These are phyloP conservation scores for Yarrowia sp. DNA, from an alignment of 805 yeast species.

Conservation along the genomic window DNA sequence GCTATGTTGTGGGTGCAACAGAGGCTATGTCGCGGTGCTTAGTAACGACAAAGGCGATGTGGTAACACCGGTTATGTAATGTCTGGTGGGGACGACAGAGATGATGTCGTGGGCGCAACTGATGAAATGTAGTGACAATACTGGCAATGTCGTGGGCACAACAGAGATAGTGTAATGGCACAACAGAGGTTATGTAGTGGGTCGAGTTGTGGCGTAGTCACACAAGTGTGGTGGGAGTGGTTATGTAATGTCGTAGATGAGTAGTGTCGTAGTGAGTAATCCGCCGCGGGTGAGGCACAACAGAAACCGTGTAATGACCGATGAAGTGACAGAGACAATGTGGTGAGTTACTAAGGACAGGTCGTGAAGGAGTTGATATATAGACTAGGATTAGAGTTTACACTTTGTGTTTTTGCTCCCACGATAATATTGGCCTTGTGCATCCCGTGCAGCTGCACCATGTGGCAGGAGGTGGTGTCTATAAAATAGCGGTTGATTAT, in stretches of 20 bases:
- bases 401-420: background rate
- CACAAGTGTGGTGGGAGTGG: background rate
- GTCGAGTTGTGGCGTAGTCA: background rate
- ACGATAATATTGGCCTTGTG: conserved; percentile 9
- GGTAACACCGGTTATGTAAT: too few relatives aligned
- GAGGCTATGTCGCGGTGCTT: too few relatives aligned
- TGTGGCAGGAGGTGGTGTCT: too few relatives aligned
- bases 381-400: conserved; percentile 15
- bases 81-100: too few relatives aligned
- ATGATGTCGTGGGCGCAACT: too few relatives aligned
- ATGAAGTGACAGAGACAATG: too few relatives aligned
- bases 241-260: background rate
- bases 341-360: background rate
- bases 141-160: background rate
- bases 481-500: too few relatives aligned
- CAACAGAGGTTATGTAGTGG: background rate
- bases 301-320: too few relatives aligned
- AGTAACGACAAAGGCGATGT: too few relatives aligned
- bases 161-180: background rate
- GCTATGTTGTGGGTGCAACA: too few relatives aligned
- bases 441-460: background rate
- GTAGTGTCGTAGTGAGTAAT: background rate
- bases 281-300: too few relatives aligned
- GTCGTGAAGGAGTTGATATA: conserved; percentile 5
- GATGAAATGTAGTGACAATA: background rate